Percentiles rank a stretch among this genome's conserved stretches.
Conservation (phyloP, 768 basidiomycete species). For the Leucosporidium yakuticum region DNA sequence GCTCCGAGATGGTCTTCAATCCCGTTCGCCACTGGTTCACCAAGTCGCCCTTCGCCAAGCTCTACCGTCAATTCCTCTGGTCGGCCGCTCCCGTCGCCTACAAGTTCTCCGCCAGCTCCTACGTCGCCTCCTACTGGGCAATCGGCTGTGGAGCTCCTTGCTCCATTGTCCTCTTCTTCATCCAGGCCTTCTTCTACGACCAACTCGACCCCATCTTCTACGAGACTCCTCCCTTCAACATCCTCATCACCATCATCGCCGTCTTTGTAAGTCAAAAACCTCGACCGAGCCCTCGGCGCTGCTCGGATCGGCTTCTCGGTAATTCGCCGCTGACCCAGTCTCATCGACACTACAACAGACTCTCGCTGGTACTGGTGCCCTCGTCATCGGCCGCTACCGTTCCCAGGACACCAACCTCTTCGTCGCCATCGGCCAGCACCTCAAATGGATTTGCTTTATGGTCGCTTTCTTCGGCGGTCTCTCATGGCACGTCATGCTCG, state of each 20-base stretch:
- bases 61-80: neutral
- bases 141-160: slow-evolving; percentile 60
- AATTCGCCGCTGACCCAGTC: slow-evolving; percentile 46
- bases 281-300: too few relatives aligned
- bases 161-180: slow-evolving; percentile 62
- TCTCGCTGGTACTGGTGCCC: slow-evolving; percentile 55
- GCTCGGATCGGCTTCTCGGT: too few relatives aligned
- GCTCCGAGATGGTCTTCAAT: slow-evolving; percentile 65
- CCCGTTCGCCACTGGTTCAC: slow-evolving; percentile 51
- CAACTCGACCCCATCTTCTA: slow-evolving; percentile 56
- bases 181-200: slow-evolving; percentile 61
- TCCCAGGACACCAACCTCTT: slow-evolving; percentile 1
- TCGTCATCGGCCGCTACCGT: slow-evolving; percentile 8
- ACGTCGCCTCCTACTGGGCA: slow-evolving; percentile 46
- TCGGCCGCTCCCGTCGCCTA: neutral
- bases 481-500: slow-evolving; percentile 57
- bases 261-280: slow-evolving; percentile 63
- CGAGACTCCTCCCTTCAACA: slow-evolving; percentile 51
- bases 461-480: slow-evolving; percentile 45
- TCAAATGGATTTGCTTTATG: slow-evolving; percentile 70
- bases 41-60: slow-evolving; percentile 2
- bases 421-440: slow-evolving; percentile 49
- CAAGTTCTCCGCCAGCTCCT: slow-evolving; percentile 3
- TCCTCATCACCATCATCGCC: slow-evolving; percentile 66
- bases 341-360: slow-evolving; percentile 41